These are phyloP conservation scores for Oryza rufipogon DNA, from an alignment of 176 grass and related monocot genomes.

Conservation along the genomic window DNA sequence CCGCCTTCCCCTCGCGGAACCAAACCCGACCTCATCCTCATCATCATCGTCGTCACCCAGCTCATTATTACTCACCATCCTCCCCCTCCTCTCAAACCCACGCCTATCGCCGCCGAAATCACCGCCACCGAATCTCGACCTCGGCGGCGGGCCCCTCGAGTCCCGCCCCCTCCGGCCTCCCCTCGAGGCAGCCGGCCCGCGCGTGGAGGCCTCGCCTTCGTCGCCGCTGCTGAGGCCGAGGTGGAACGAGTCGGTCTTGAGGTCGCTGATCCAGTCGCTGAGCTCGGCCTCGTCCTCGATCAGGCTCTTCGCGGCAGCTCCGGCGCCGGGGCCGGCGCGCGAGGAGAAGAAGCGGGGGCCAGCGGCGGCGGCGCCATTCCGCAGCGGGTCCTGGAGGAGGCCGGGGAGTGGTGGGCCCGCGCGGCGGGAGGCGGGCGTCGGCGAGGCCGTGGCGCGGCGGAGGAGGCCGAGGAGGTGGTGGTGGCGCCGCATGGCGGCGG, in stretches of 20 bases:
- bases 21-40: slow-evolving; percentile 34
- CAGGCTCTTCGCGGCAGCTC: slow-evolving; percentile 61
- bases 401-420: slow-evolving; percentile 9
- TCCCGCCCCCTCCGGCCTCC: slow-evolving; percentile 50
- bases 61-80: slow-evolving; percentile 30
- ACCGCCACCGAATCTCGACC: slow-evolving; percentile 48
- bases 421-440: slow-evolving; percentile 18
- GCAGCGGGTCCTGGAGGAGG: not conserved
- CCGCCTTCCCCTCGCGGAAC: slow-evolving; percentile 51
- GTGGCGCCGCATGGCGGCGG: slow-evolving; percentile 38
- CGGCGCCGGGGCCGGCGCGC: slow-evolving; percentile 17
- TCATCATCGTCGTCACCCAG: slow-evolving; percentile 43
- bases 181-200: slow-evolving; percentile 28
- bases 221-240: slow-evolving; percentile 65
- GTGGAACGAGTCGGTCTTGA: slow-evolving; percentile 67
- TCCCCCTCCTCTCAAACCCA: slow-evolving; percentile 44
- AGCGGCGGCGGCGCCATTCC: slow-evolving; percentile 40
- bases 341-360: slow-evolving; percentile 55
- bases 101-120: slow-evolving; percentile 50
- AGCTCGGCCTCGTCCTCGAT: slow-evolving; percentile 86
- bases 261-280: slow-evolving; percentile 79
- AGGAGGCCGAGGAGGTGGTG: slow-evolving; percentile 31
- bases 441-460: slow-evolving; percentile 39
- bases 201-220: slow-evolving; percentile 44
- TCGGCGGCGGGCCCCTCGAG: slow-evolving; percentile 44